Evolutionary conservation across 148 eudicot species (phyloP).

Genomic region (Camellia japonica): DNA sequence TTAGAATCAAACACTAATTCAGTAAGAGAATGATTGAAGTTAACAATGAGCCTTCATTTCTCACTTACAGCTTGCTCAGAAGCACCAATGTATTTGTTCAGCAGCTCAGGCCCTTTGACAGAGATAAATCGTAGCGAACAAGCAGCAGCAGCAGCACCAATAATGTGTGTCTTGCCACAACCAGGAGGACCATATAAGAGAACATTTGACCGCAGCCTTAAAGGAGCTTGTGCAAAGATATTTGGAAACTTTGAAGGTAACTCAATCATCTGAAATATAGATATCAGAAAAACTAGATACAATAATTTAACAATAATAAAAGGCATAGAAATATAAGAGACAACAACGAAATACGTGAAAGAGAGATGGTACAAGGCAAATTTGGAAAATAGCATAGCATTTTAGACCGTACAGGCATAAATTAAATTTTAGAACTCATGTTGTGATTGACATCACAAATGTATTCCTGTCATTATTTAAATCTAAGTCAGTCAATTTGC

Average conservation of each 20-base stretch:
- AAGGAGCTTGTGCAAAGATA: conserved; percentile 77
- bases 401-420: background rate
- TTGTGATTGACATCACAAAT: background rate
- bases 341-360: background rate
- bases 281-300: background rate
- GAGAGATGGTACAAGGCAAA: background rate
- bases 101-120: conserved; percentile 92
- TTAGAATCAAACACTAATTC: background rate
- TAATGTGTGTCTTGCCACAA: conserved; percentile 96
- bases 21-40: background rate
- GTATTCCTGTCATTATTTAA: background rate
- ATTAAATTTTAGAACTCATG: too few species aligned
- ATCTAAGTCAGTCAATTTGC: background rate
- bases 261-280: conserved; percentile 74
- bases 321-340: background rate
- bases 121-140: conserved; percentile 93
- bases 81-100: conserved; percentile 98
- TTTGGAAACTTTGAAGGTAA: conserved; percentile 86
- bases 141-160: conserved; percentile 98
- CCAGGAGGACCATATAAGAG: conserved; percentile 99
- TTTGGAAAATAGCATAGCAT: background rate
- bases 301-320: background rate
- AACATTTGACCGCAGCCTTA: conserved; percentile 88
- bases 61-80: conserved; percentile 96
- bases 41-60: background rate